These are phyloP conservation scores for Metschnikowia matae DNA, from an alignment of 805 yeast species.

Conservation along the genomic window DNA sequence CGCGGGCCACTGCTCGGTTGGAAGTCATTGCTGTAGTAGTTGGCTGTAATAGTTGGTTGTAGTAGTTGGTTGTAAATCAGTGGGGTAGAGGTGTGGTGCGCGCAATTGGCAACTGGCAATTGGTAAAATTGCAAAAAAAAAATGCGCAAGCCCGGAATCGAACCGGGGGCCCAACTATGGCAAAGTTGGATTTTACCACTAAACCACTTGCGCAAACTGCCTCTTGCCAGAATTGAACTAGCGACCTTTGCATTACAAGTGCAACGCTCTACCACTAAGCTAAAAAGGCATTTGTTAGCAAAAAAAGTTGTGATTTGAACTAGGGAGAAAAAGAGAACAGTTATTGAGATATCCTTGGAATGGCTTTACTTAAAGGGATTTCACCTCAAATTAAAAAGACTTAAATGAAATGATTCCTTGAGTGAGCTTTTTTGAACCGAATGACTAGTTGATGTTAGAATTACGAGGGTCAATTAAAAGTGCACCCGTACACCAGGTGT, in stretches of 20 bases:
- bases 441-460: too few species aligned
- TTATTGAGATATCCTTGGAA: too few species aligned
- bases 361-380: too few species aligned
- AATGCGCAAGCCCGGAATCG: constrained; percentile 24
- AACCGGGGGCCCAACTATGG: constrained; percentile 21
- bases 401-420: too few species aligned
- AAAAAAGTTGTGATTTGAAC: neutral
- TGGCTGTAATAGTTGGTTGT: neutral
- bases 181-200: constrained; percentile 21
- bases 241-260: constrained; percentile 99
- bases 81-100: neutral
- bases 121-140: neutral
- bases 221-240: constrained; percentile 44
- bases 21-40: constrained; percentile 23
- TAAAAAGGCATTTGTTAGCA: constrained; percentile 64
- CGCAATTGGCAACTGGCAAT: neutral
- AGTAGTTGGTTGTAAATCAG: too few species aligned
- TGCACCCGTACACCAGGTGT: too few species aligned
- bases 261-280: constrained; percentile 99
- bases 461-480: too few species aligned
- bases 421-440: too few species aligned
- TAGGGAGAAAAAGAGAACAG: neutral
- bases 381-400: too few species aligned
- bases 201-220: constrained; percentile 22
- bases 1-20: constrained; percentile 41